Conservation (phyloP, 2,329 filamentous ascomycete species). For the Truncatella angustata region DNA sequence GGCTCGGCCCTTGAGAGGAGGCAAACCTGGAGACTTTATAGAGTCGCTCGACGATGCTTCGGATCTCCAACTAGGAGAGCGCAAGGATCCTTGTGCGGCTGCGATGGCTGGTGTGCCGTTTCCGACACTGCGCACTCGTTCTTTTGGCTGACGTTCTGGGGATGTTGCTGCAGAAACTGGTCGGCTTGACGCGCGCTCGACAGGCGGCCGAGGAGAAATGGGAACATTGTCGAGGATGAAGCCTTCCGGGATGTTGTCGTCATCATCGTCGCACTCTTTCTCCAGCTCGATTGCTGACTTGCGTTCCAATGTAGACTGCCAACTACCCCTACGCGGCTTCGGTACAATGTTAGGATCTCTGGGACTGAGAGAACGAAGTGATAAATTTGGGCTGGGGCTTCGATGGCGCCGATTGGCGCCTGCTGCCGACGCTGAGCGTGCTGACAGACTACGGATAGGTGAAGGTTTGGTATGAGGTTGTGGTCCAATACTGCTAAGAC, state of each 20-base stretch:
- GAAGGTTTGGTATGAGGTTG: slow-evolving; percentile 28
- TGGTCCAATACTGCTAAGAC: slow-evolving; percentile 27
- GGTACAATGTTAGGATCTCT: slow-evolving; percentile 37
- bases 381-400: slow-evolving; percentile 49
- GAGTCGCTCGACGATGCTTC: slow-evolving; percentile 36
- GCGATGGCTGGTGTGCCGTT: slow-evolving; percentile 63
- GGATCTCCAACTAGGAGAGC: slow-evolving; percentile 54
- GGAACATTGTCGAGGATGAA: slow-evolving; percentile 80
- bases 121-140: slow-evolving; percentile 54
- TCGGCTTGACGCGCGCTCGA: slow-evolving; percentile 53
- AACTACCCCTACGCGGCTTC: slow-evolving; percentile 60
- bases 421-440: slow-evolving; percentile 39
- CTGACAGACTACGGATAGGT: slow-evolving; percentile 32
- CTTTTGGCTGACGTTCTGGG: slow-evolving; percentile 49
- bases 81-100: slow-evolving; percentile 57
- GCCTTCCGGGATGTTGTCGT: slow-evolving; percentile 78
- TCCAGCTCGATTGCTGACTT: slow-evolving; percentile 72
- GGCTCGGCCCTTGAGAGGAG: slow-evolving; percentile 52
- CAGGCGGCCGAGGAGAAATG: slow-evolving; percentile 67
- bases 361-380: slow-evolving; percentile 37
- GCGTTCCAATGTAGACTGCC: slow-evolving; percentile 64
- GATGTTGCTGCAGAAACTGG: slow-evolving; percentile 53
- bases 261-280: slow-evolving; percentile 72
- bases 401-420: slow-evolving; percentile 40
- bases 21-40: slow-evolving; percentile 30